Conservation (phyloP, 352 stramenopile species). For the Globisporangium takayamanum region DNA sequence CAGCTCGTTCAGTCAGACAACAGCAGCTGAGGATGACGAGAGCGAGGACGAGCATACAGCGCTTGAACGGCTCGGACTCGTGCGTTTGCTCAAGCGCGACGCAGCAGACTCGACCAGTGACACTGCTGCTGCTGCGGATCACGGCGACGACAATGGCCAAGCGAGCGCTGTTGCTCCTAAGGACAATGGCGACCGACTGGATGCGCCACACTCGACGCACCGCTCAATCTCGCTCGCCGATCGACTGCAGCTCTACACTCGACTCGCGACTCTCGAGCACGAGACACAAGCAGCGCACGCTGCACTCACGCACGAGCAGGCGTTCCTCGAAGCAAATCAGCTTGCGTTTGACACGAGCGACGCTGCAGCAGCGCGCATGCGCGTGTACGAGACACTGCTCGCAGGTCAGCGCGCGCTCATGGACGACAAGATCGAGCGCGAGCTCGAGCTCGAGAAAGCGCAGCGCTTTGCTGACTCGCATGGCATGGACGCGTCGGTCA, state of each 20-base stretch:
- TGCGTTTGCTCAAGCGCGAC: too few relatives aligned
- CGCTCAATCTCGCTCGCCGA: too few relatives aligned
- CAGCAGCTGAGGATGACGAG: not conserved
- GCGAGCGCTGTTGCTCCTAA: too few relatives aligned
- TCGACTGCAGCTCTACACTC: conserved; percentile 10
- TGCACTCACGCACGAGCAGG: conserved; percentile 11
- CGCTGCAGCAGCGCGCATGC: conserved; percentile 19
- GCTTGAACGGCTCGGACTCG: too few relatives aligned
- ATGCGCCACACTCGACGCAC: too few relatives aligned
- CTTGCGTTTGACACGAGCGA: conserved; percentile 13
- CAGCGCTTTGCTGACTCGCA: conserved; percentile 26
- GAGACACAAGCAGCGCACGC: not conserved
- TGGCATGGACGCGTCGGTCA: conserved; percentile 12
- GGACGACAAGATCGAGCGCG: conserved; percentile 53
- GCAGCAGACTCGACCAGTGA: too few relatives aligned
- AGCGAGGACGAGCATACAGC: not conserved
- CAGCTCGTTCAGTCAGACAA: too few relatives aligned
- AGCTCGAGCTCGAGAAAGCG: conserved; percentile 29
- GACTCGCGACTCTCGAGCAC: conserved; percentile 2
- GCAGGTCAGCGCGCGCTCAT: conserved; percentile 37
- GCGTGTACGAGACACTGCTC: conserved; percentile 38
- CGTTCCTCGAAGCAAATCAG: conserved; percentile 7
- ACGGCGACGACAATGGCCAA: too few relatives aligned
- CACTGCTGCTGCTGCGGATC: too few relatives aligned
- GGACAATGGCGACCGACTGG: too few relatives aligned